Conservation (phyloP, 148 eudicot genomes). For the Talinum fruticosum region DNA sequence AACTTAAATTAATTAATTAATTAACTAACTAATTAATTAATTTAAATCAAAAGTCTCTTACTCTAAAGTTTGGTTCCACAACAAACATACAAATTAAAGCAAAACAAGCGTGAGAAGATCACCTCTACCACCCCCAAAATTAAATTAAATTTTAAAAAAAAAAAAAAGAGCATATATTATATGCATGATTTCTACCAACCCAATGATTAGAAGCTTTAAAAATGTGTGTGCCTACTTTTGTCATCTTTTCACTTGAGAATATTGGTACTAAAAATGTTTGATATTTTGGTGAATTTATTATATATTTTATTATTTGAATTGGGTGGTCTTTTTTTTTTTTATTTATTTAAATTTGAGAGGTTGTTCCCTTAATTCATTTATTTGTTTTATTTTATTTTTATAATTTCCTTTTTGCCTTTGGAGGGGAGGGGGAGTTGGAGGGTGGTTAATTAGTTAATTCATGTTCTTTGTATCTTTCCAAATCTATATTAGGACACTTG, state of each 20-base stretch:
- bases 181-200: constrained; percentile 24
- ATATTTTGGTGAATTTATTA: not conserved
- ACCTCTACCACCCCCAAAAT: not conserved
- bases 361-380: too few relatives aligned
- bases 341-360: not conserved
- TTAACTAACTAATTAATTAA: not conserved
- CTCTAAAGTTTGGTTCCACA: constrained; percentile 1
- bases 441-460: constrained; percentile 15
- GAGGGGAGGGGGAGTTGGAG: not conserved
- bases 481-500: constrained; percentile 22
- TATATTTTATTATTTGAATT: constrained; percentile 1
- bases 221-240: constrained; percentile 27
- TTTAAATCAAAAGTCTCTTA: not conserved
- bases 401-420: not conserved
- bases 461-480: constrained; percentile 27
- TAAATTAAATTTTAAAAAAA: not conserved
- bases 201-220: constrained; percentile 27
- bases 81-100: constrained; percentile 13
- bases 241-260: constrained; percentile 11
- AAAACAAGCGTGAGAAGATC: constrained; percentile 22
- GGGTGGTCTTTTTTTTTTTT: constrained; percentile 18
- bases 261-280: not conserved
- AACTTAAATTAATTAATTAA: not conserved
- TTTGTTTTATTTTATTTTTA: not conserved
- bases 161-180: not conserved